Evolutionary conservation across 306 rosid genomes (phyloP).

Genomic region (Castanea sativa): DNA sequence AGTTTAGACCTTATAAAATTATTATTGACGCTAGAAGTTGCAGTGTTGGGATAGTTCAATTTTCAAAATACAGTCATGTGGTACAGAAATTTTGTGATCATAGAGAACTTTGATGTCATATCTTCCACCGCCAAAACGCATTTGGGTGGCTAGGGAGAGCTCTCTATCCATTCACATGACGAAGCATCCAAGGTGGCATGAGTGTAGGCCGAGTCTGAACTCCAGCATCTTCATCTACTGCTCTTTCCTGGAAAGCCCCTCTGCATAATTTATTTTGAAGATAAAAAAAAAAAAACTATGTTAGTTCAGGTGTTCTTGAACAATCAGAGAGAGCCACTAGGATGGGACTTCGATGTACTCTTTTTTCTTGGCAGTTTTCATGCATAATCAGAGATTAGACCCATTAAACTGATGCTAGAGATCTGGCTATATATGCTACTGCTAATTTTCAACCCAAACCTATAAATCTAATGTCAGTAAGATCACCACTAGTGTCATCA

Average conservation of each 20-base stretch:
- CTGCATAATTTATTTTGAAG: conserved; percentile 34
- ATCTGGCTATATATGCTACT: neutral
- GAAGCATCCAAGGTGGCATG: conserved; percentile 82
- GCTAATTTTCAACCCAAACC: neutral
- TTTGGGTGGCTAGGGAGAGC: neutral
- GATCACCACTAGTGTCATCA: too few relatives aligned
- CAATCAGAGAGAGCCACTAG: neutral
- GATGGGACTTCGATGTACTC: too few relatives aligned
- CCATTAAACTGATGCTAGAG: too few relatives aligned
- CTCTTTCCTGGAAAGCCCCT: conserved; percentile 38
- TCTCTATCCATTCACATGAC: conserved; percentile 30
- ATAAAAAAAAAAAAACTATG: neutral
- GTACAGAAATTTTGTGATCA: neutral
- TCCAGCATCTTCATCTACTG: conserved; percentile 33
- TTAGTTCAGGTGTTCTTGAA: neutral
- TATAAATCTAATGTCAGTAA: too few relatives aligned
- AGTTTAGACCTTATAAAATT: neutral
- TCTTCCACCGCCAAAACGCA: neutral
- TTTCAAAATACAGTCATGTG: neutral
- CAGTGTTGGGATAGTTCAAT: neutral
- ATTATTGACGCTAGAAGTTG: neutral
- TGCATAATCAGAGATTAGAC: too few relatives aligned
- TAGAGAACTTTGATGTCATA: neutral
- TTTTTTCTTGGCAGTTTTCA: too few relatives aligned
- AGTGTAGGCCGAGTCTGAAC: conserved; percentile 26